Base-by-base conservation (phyloP, 2,329 filamentous ascomycete genomes). In the Coniochaeta sp. region DNA sequence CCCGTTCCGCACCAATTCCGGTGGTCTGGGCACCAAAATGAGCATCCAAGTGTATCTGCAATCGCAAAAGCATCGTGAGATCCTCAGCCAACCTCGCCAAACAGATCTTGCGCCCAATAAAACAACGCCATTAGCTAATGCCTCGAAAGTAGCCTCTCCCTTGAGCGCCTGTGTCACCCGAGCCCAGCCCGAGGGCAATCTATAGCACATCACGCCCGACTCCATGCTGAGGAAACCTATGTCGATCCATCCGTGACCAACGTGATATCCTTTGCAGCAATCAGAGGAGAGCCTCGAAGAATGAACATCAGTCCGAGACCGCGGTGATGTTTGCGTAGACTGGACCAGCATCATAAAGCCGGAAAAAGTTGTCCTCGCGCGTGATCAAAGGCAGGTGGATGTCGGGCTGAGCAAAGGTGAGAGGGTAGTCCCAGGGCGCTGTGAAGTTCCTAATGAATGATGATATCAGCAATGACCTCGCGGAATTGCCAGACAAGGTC, bases 361-460 rank as follows among this genome's bases (percentile, higher is more conserved):
- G 56, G 36, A 66, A 62, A 3, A n/a, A 60, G 17, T 62, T 57
- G 16, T 57, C 24, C 7, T 60, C 55, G 1, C 40, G 17, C 52
- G 60, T 24, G 14, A 62, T 52, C 14, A 36, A 6, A 6, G 60
- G 59, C 22, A 67, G 58, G 7, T 36, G 33, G 16, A 67, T 24
- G 9, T 57, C 50, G 1, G 59, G 61, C 31, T 44, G 19, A 1
- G 63, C 60, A 58, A 66, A 65, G 8, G 64, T 67, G 4, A 63
- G 65, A 17, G 66, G 66, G 24, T 65, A 62, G 16, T 64, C 60
- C 62, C 63, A 67, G 3, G 65, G 64, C 2, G 19, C 57, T 17
- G 61, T 67, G 40, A 67, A 66, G 50, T 67, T 67, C 14, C 65
- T 67, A 36, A 19, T 9, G 24, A 14, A 36, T 22, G 22, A 26